These are phyloP conservation scores for Tetracladium maxilliforme DNA, from an alignment of 2,329 filamentous ascomycete genomes.

Conservation along the genomic window DNA sequence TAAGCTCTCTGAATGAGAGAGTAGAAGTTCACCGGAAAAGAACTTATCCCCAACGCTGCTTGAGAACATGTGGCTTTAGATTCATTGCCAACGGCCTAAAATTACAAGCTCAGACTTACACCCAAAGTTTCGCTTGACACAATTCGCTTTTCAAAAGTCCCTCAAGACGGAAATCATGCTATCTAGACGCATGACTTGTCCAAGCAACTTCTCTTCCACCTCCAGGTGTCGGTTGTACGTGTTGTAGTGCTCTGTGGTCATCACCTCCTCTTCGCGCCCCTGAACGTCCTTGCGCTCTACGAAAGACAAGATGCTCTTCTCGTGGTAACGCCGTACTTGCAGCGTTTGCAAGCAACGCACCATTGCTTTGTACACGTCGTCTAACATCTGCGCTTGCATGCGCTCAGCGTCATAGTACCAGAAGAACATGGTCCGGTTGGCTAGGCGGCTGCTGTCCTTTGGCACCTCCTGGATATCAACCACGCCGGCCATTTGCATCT, in stretches of 20 bases:
- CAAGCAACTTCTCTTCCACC: constrained; percentile 58
- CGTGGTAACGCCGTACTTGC: constrained; percentile 56
- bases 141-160: constrained; percentile 64
- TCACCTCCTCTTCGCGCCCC: constrained; percentile 67
- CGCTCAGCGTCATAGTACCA: constrained; percentile 80
- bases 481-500: constrained; percentile 74
- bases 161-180: constrained; percentile 70
- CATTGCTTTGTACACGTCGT: constrained; percentile 84
- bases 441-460: constrained; percentile 67
- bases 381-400: constrained; percentile 53
- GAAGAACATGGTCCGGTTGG: constrained; percentile 74
- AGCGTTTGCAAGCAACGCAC: constrained; percentile 70
- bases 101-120: too few species aligned
- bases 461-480: constrained; percentile 92
- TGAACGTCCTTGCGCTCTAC: constrained; percentile 76
- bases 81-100: too few species aligned
- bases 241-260: constrained; percentile 60
- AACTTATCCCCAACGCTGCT: too few species aligned
- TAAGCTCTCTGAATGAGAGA: too few species aligned
- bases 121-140: too few species aligned
- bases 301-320: constrained; percentile 62
- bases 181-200: constrained; percentile 70
- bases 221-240: constrained; percentile 42
- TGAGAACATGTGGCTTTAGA: too few species aligned
- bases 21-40: too few species aligned